Conservation (phyloP, 805 yeast genomes). For the Kluyveromyces siamensis region DNA sequence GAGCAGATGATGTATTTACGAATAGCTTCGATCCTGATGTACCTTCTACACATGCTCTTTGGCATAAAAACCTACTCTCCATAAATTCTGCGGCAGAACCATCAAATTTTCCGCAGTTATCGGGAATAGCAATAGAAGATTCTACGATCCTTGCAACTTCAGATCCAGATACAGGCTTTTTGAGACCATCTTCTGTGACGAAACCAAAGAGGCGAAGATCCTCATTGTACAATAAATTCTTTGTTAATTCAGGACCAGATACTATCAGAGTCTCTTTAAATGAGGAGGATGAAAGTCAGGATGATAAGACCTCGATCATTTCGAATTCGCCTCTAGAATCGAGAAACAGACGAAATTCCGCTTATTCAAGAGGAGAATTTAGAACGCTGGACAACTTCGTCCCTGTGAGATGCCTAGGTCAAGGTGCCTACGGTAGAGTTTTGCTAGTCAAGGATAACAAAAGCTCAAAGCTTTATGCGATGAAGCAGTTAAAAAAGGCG, state of each 20-base stretch:
- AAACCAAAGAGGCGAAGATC: constrained; percentile 23
- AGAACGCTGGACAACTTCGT: constrained; percentile 47
- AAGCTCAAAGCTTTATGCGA: constrained; percentile 67
- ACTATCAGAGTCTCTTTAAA: constrained; percentile 18
- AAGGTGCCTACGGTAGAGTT: constrained; percentile 87
- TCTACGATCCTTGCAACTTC: background rate
- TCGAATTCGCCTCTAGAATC: background rate
- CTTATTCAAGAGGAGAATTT: constrained; percentile 5
- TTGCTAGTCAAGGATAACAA: constrained; percentile 57
- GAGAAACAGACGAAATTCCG: background rate
- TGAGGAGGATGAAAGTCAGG: constrained; percentile 3
- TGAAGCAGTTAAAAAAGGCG: constrained; percentile 78
- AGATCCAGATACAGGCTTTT: background rate
- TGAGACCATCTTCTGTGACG: constrained; percentile 6
- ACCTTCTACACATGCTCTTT: background rate
- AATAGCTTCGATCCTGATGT: background rate
- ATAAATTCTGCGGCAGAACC: constrained; percentile 4
- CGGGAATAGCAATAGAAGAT: background rate
- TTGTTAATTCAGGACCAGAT: constrained; percentile 21
- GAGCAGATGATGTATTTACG: background rate
- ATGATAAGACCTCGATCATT: background rate
- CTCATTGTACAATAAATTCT: constrained; percentile 22
- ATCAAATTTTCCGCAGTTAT: background rate
- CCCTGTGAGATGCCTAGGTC: constrained; percentile 69
- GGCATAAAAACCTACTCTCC: constrained; percentile 9